Conservation (phyloP, 176 grass and related monocot species). For the Chloris gayana region DNA sequence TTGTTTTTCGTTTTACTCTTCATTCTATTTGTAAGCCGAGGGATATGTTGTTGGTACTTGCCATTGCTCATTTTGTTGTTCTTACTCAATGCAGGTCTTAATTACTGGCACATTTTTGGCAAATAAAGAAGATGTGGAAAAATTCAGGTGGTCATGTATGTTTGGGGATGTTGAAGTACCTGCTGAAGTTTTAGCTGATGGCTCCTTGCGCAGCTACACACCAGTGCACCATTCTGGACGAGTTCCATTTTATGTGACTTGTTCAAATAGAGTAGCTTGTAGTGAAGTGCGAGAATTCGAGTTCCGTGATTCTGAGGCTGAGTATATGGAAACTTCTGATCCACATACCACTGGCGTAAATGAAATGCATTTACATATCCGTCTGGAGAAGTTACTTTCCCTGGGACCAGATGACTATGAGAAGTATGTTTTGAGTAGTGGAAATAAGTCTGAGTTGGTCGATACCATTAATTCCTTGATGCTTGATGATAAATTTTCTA, state of each 20-base stretch:
- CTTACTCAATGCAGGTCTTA: conserved; percentile 61
- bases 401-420: conserved; percentile 62
- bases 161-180: conserved; percentile 94
- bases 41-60: conserved; percentile 23
- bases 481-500: conserved; percentile 69
- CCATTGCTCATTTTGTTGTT: conserved; percentile 23
- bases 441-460: conserved; percentile 63
- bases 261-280: conserved; percentile 93
- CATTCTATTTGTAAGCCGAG: background rate
- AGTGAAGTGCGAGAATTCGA: conserved; percentile 98
- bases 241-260: conserved; percentile 93
- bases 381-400: conserved; percentile 84
- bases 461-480: conserved; percentile 81
- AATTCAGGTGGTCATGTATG: conserved; percentile 96
- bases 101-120: conserved; percentile 94
- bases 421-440: conserved; percentile 47
- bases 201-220: conserved; percentile 78
- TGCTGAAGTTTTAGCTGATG: conserved; percentile 77
- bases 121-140: conserved; percentile 84
- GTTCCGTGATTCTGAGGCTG: conserved; percentile 56
- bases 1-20: background rate
- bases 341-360: conserved; percentile 52
- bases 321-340: conserved; percentile 64
- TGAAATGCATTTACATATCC: conserved; percentile 90
- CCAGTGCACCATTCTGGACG: conserved; percentile 73